phyloP scores from a whole-genome alignment of 768 basidiomycete species.

The Amanita molliuscula region DNA sequence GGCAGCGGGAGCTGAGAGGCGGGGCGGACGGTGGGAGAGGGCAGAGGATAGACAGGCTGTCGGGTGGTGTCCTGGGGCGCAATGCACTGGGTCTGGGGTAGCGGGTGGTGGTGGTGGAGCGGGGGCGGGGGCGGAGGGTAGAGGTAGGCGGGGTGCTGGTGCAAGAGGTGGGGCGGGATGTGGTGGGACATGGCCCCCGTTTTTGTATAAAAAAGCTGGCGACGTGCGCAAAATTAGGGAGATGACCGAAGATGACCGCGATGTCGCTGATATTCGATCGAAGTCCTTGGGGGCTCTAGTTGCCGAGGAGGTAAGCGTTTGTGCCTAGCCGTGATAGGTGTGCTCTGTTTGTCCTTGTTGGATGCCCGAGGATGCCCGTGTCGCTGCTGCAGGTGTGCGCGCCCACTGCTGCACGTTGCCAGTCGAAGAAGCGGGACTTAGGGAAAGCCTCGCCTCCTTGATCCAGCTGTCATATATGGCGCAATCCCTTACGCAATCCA shows the following conservation, averaged over 20 bases:
- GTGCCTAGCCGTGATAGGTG: slow-evolving; percentile 1
- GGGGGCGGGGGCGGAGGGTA: slow-evolving; percentile 7
- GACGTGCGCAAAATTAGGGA: not conserved
- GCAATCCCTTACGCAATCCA: not conserved
- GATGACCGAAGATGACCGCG: slow-evolving; percentile 7
- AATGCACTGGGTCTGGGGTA: slow-evolving; percentile 10
- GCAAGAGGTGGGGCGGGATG: slow-evolving; percentile 21
- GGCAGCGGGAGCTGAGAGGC: slow-evolving; percentile 12
- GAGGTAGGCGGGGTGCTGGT: slow-evolving; percentile 9
- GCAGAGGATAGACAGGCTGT: slow-evolving; percentile 7
- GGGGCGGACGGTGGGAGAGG: not conserved
- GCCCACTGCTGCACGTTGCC: not conserved
- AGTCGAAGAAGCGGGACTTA: slow-evolving; percentile 5
- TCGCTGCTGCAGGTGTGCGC: not conserved
- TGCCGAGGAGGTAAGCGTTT: slow-evolving; percentile 1
- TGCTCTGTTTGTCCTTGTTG: slow-evolving; percentile 7
- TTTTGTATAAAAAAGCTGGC: not conserved
- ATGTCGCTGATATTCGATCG: slow-evolving; percentile 6
- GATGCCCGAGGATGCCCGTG: slow-evolving; percentile 5
- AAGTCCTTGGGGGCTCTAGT: slow-evolving; percentile 7
- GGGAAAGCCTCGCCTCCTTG: not conserved
- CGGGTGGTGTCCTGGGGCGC: slow-evolving; percentile 20
- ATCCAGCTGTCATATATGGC: slow-evolving; percentile 6
- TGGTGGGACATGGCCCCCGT: slow-evolving; percentile 29
- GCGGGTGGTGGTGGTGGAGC: slow-evolving; percentile 10